Evolutionary conservation across 495 filamentous ascomycete species (phyloP).

Genomic region (Penicillium longicatenatum): DNA sequence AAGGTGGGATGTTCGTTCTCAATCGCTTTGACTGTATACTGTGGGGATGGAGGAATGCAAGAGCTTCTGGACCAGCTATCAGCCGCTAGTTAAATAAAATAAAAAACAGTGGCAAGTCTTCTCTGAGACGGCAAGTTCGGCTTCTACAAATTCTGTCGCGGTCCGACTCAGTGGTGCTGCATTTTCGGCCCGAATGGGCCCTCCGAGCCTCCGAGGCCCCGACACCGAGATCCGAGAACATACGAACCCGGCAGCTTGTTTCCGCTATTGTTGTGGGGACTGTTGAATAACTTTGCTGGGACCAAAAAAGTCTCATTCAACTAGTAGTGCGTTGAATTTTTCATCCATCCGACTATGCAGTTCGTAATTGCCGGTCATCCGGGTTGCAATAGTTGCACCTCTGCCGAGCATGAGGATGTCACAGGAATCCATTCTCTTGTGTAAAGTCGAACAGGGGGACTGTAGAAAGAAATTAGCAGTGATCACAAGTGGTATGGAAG

Average conservation of each 20-base stretch:
- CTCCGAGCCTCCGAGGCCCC: slow-evolving; percentile 22
- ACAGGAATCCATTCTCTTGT: slow-evolving; percentile 22
- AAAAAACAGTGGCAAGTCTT: not conserved
- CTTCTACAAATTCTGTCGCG: not conserved
- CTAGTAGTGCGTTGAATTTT: not conserved
- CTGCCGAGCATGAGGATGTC: slow-evolving; percentile 5
- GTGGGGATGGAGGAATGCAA: not conserved
- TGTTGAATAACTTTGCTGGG: not conserved
- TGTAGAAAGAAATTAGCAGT: slow-evolving; percentile 4
- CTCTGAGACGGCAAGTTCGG: not conserved
- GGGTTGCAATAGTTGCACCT: not conserved
- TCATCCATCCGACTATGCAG: not conserved
- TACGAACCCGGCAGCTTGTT: not conserved
- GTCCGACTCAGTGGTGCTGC: not conserved
- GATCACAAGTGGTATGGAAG: not conserved
- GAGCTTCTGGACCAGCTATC: not conserved
- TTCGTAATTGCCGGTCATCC: not conserved
- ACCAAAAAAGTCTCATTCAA: not conserved
- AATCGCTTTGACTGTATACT: not conserved
- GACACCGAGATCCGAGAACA: slow-evolving; percentile 11
- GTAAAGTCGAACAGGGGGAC: slow-evolving; percentile 36
- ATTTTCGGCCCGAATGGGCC: not conserved
- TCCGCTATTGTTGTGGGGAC: not conserved
- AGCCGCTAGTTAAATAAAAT: not conserved
- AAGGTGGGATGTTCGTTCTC: not conserved